Evolutionary conservation across 768 basidiomycete species (phyloP).

Genomic region (Crassisporium funariophilum): DNA sequence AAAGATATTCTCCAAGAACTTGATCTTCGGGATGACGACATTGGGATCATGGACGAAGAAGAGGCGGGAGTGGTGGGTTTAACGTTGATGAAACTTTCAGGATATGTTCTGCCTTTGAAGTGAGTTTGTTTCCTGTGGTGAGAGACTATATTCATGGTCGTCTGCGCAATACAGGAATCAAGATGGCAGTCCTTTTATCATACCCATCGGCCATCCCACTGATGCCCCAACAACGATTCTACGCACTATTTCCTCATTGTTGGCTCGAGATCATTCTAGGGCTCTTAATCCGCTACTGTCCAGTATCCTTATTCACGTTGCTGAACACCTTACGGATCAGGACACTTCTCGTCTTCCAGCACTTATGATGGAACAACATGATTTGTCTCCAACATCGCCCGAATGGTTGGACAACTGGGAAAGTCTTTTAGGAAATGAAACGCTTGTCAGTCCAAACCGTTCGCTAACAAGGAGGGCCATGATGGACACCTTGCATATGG

Average conservation of each 20-base stretch:
- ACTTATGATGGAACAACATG: conserved; percentile 67
- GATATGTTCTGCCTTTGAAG: conserved; percentile 61
- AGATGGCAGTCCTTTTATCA: conserved; percentile 32
- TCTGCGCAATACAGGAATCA: conserved; percentile 24
- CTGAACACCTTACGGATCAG: conserved; percentile 67
- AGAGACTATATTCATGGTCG: not conserved
- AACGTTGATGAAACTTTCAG: conserved; percentile 58
- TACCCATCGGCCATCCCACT: conserved; percentile 57
- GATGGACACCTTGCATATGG: conserved; percentile 56
- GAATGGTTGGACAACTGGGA: conserved; percentile 75
- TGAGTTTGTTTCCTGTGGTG: conserved; percentile 34
- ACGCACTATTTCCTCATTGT: conserved; percentile 60
- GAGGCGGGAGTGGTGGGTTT: conserved; percentile 67
- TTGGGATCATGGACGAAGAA: conserved; percentile 56
- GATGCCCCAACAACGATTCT: conserved; percentile 64
- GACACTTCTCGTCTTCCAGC: conserved; percentile 65
- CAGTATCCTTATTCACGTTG: conserved; percentile 61
- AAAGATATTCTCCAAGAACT: conserved; percentile 76
- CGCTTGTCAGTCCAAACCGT: conserved; percentile 42
- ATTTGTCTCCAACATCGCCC: conserved; percentile 69
- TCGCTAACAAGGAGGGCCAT: conserved; percentile 58
- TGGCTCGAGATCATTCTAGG: conserved; percentile 62
- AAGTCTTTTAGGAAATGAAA: conserved; percentile 51
- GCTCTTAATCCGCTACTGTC: conserved; percentile 64
- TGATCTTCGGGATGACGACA: conserved; percentile 64